Base-by-base conservation (phyloP, 1,139 yeast genomes). In the Yamadazyma mexicana region DNA sequence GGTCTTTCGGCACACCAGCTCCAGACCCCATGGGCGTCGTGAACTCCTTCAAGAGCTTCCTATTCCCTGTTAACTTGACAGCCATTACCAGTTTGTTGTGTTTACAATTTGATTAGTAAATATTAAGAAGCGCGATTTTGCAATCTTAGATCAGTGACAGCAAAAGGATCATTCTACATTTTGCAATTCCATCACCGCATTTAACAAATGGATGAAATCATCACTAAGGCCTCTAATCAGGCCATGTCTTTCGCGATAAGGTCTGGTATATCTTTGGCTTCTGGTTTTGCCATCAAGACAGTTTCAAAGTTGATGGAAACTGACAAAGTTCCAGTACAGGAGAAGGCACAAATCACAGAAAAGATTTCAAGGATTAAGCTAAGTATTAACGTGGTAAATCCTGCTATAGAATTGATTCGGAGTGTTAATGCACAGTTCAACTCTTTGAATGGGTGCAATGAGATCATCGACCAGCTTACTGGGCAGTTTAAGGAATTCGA, bases 171-270 rank as follows among this genome's bases (percentile, higher is more conserved):
- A 5, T 27, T 27, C 16, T 20, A 20, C 8, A 20, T 6, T 20
- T 6, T 20, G 8, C 8, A 8, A 5, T 6, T 20, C 8, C 22
- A 8, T n/a, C 20, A 8, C 7, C 11, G 4, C 18, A 16, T 15
- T 16, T 18, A 27, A 22, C 32, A 12, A n/a, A 72, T 72, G 77
- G 78, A 73, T 47, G 73, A 71, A 40, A 58, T 73, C 23, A 51
- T 72, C 20, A 58, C 67, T 17, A 75, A 79, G 62, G 94, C 94
- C 3, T 84, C 91, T 24, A 80, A 79, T 41, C 92, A 86, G 49
- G 88, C 88, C 1, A 87, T 86, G 8, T 77, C 89, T 2, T 83
- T 86, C 63, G 95, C 94, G 9, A 81, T 86, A 31, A 66, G 86
- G 42, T 84, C 92, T 1, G 89, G 94, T 0, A 79, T 86, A 18